A percentile compares a stretch with the other conserved stretches of the same genome.
Evolutionary conservation across 805 yeast species (phyloP).

Genomic region (Spathaspora girioi): DNA sequence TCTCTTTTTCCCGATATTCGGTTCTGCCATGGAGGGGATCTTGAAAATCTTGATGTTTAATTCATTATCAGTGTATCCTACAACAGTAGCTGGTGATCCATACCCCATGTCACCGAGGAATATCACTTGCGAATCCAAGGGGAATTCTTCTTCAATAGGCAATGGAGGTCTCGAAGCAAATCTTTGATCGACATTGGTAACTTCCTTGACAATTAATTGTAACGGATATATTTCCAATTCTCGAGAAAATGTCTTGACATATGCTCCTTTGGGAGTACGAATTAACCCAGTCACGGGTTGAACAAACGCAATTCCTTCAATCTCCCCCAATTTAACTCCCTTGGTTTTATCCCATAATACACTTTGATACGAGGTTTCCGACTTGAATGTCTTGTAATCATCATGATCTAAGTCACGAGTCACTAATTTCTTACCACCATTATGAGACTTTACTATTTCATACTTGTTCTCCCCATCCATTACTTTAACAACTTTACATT

Average conservation of each 20-base stretch:
- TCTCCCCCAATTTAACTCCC: conserved; percentile 58
- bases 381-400: conserved; percentile 47
- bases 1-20: conserved; percentile 59
- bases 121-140: conserved; percentile 64
- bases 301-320: conserved; percentile 65
- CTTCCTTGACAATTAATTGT: conserved; percentile 74
- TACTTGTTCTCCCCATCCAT: conserved; percentile 52
- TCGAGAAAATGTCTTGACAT: conserved; percentile 62
- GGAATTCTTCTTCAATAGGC: conserved; percentile 81
- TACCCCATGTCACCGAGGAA: conserved; percentile 85
- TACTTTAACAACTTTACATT: conserved; percentile 66
- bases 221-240: conserved; percentile 62
- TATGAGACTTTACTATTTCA: conserved; percentile 30
- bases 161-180: conserved; percentile 67
- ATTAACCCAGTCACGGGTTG: conserved; percentile 73
- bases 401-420: conserved; percentile 36
- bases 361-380: conserved; percentile 35
- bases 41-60: conserved; percentile 49
- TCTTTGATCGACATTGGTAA: conserved; percentile 71
- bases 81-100: conserved; percentile 72
- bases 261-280: conserved; percentile 69
- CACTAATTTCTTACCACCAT: conserved; percentile 19
- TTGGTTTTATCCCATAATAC: conserved; percentile 45
- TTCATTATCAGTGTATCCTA: conserved; percentile 50
- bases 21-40: conserved; percentile 46